Conservation (phyloP, 768 basidiomycete species). For the Mycena galopus region DNA sequence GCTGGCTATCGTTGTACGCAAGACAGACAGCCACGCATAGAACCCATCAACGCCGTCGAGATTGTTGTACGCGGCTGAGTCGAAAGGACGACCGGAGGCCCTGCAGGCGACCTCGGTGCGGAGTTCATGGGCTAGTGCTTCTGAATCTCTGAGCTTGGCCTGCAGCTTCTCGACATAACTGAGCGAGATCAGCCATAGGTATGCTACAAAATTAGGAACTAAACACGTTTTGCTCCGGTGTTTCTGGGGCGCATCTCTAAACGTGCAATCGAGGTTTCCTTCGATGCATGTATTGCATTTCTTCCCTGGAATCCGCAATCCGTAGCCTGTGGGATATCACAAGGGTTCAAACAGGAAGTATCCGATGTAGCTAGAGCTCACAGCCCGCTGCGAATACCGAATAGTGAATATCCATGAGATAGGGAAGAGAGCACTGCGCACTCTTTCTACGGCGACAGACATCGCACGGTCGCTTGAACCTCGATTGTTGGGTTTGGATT, state of each 20-base stretch:
- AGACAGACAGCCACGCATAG: not conserved
- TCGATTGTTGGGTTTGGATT: no score
- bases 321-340: not conserved
- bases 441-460: not conserved
- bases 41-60: not conserved
- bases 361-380: not conserved
- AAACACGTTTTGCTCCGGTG: no score
- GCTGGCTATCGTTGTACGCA: slow-evolving; percentile 10
- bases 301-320: not conserved
- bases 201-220: not conserved
- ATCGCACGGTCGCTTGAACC: no score
- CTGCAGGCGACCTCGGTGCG: not conserved
- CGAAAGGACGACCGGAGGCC: not conserved
- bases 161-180: slow-evolving; percentile 12
- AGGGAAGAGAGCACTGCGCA: not conserved
- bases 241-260: not conserved
- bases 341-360: not conserved
- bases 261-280: not conserved
- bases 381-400: not conserved
- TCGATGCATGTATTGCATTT: not conserved
- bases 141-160: slow-evolving; percentile 3
- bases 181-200: not conserved
- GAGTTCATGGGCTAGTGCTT: not conserved
- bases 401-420: not conserved
- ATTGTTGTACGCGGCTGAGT: not conserved